Conservation (phyloP, 352 stramenopile genomes). For the Phytophthora citricola region DNA sequence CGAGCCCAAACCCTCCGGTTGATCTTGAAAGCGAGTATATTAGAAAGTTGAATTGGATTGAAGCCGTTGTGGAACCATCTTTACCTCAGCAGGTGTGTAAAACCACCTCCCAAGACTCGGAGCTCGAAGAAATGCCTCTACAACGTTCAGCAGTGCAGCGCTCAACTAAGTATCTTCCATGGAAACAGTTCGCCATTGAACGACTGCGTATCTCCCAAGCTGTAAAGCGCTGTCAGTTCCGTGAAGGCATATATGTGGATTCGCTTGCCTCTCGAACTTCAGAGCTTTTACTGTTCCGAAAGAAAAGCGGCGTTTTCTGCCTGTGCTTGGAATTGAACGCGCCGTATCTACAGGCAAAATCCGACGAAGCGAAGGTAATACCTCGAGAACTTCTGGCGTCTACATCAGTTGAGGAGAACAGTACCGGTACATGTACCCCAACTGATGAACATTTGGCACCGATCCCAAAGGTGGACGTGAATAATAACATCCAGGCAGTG, state of each 20-base stretch:
- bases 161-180: constrained; percentile 57
- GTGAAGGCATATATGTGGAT: constrained; percentile 16
- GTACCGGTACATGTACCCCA: background rate
- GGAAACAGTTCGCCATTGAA: constrained; percentile 66
- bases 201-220: constrained; percentile 47
- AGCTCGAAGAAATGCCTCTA: constrained; percentile 9
- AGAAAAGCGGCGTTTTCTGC: constrained; percentile 39
- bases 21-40: constrained; percentile 38
- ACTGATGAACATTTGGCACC: background rate
- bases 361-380: background rate
- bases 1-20: constrained; percentile 32
- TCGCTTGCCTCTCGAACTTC: constrained; percentile 29
- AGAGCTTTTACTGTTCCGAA: constrained; percentile 40
- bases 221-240: constrained; percentile 28
- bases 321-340: constrained; percentile 17
- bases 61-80: constrained; percentile 7
- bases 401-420: background rate
- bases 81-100: no score
- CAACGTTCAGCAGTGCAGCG: constrained; percentile 23
- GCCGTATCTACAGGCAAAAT: background rate
- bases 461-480: background rate
- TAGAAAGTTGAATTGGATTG: constrained; percentile 45
- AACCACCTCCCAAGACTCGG: background rate
- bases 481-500: background rate
- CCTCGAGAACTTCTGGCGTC: background rate